phyloP scores from a whole-genome alignment of 2,329 filamentous ascomycete species.

The Aspergillus alliaceus region DNA sequence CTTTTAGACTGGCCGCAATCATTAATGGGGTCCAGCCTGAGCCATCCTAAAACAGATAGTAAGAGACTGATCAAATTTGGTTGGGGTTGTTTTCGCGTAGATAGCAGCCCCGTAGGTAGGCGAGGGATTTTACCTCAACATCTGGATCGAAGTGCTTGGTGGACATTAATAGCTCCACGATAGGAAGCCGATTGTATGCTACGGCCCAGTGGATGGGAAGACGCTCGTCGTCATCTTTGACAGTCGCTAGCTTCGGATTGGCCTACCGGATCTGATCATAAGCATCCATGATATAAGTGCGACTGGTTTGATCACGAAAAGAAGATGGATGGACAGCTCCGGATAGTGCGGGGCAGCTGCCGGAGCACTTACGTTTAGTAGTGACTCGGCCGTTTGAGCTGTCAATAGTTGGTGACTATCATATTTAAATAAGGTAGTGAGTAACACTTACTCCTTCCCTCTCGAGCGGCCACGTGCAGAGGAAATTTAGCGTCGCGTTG shows the following conservation, averaged over 20 bases:
- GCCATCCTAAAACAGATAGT: constrained; percentile 37
- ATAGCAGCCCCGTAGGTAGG: background rate
- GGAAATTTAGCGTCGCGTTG: constrained; percentile 66
- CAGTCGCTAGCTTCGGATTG: constrained; percentile 73
- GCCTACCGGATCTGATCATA: constrained; percentile 49
- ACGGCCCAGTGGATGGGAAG: constrained; percentile 93
- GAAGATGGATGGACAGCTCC: background rate
- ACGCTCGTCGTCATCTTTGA: constrained; percentile 80
- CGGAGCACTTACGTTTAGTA: constrained; percentile 60
- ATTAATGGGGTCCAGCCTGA: constrained; percentile 53
- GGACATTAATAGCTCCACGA: constrained; percentile 71
- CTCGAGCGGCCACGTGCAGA: constrained; percentile 82
- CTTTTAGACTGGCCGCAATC: constrained; percentile 50
- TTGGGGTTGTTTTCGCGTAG: background rate
- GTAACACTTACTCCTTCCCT: constrained; percentile 69
- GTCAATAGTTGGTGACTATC: constrained; percentile 21
- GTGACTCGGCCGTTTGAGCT: constrained; percentile 72
- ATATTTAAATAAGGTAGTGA: constrained; percentile 3
- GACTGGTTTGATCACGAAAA: background rate
- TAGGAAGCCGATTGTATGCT: constrained; percentile 75
- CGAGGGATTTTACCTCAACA: constrained; percentile 58
- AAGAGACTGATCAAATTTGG: background rate
- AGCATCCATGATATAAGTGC: background rate
- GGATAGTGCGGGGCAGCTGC: constrained; percentile 27
- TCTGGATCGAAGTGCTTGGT: constrained; percentile 79